Evolutionary conservation across 441 rosid genomes (phyloP).

Genomic region (Syzygium syzygioides): DNA sequence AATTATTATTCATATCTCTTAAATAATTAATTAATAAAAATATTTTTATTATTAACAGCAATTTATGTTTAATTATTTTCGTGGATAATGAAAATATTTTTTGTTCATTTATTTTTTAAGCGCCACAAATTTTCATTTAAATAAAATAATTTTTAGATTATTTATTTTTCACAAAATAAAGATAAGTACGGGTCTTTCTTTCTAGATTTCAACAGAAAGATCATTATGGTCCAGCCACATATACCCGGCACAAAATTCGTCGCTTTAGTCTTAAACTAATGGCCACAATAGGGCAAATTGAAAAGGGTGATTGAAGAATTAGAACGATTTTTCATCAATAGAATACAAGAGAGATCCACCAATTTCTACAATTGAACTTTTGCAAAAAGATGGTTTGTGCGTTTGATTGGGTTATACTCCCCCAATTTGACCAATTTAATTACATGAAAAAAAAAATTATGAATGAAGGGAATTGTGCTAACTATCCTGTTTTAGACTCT

Average conservation of each 20-base stretch:
- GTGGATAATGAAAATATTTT: too few relatives aligned
- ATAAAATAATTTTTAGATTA: not conserved
- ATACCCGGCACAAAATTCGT: not conserved
- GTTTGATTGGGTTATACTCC: not conserved
- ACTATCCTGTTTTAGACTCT: not conserved
- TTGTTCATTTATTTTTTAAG: too few relatives aligned
- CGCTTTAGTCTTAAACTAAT: not conserved
- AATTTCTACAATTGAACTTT: not conserved
- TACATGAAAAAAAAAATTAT: not conserved
- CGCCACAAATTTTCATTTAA: too few relatives aligned
- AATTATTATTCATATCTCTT: not conserved
- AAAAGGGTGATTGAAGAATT: not conserved
- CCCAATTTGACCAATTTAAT: not conserved
- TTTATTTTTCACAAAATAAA: rapidly evolving
- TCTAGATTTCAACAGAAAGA: rapidly evolving
- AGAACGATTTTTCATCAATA: not conserved
- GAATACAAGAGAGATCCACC: not conserved
- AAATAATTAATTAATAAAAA: not conserved
- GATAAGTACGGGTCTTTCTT: rapidly evolving
- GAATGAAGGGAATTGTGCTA: too few relatives aligned
- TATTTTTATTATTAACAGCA: too few relatives aligned
- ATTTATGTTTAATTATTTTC: too few relatives aligned
- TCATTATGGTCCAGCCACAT: not conserved
- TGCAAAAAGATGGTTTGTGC: not conserved
- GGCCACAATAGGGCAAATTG: not conserved